Evolutionary conservation across 1,284 basidiomycete species (phyloP).

Genomic region (Xanthoconium separans): DNA sequence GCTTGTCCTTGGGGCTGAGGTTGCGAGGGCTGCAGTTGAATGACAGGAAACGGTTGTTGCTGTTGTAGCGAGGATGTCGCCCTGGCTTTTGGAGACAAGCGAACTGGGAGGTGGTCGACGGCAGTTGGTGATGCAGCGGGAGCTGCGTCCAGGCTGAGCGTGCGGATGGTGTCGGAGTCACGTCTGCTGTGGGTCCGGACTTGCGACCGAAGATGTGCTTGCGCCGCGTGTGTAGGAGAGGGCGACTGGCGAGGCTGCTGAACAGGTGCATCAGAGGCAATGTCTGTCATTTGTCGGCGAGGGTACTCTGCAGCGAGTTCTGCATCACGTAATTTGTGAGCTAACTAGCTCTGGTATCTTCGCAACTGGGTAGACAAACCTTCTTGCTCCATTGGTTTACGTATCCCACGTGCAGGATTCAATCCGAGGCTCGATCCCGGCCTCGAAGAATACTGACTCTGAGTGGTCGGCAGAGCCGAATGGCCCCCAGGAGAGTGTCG

Average conservation of each 20-base stretch:
- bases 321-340: conserved; percentile 20
- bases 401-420: conserved; percentile 30
- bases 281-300: conserved; percentile 13
- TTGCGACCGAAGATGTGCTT: conserved; percentile 27
- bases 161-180: conserved; percentile 73
- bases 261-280: conserved; percentile 16
- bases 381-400: conserved; percentile 39
- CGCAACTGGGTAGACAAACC: conserved; percentile 30
- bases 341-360: conserved; percentile 3
- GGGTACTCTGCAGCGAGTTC: conserved; percentile 28
- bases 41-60: conserved; percentile 30
- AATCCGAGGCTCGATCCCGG: conserved; percentile 55
- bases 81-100: conserved; percentile 26
- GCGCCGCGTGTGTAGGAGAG: conserved; percentile 48
- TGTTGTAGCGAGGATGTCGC: conserved; percentile 21
- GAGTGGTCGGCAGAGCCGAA: conserved; percentile 28
- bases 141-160: conserved; percentile 31
- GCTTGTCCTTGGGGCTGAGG: conserved; percentile 23
- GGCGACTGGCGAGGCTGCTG: conserved; percentile 49
- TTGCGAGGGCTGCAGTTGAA: conserved; percentile 28
- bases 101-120: conserved; percentile 34
- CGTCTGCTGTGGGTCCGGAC: conserved; percentile 53
- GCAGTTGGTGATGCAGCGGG: conserved; percentile 40
- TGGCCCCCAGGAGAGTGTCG: conserved; percentile 32
- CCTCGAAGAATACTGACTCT: conserved; percentile 41